These are phyloP conservation scores for Pleurotus platypus DNA, from an alignment of 768 basidiomycete genomes.

Conservation along the genomic window DNA sequence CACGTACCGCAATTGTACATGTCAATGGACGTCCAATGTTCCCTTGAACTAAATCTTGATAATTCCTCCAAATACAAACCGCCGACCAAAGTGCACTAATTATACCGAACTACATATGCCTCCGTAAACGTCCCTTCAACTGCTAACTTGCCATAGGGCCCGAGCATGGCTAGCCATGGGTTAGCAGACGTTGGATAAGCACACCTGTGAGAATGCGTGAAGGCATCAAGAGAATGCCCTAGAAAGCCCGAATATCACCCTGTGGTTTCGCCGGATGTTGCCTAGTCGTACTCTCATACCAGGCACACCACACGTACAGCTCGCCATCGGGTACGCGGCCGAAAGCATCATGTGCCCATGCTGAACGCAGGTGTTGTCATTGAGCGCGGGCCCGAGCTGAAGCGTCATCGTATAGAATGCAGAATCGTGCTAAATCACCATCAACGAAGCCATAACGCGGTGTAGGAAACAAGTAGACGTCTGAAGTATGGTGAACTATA, in stretches of 20 bases:
- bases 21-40: not conserved
- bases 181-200: slow-evolving; percentile 1
- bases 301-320: not conserved
- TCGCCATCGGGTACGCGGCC: not conserved
- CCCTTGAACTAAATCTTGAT: slow-evolving; percentile 2
- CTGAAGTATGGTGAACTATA: too few species aligned
- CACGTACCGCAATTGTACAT: slow-evolving; percentile 3
- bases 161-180: not conserved
- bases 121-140: not conserved
- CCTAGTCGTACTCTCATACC: not conserved
- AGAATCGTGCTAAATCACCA: too few species aligned
- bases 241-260: slow-evolving; percentile 5
- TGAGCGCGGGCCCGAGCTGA: too few species aligned
- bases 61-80: not conserved
- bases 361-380: not conserved
- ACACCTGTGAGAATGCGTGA: slow-evolving; percentile 1
- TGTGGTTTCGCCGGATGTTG: not conserved
- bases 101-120: not conserved
- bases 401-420: too few species aligned
- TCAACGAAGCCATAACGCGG: too few species aligned
- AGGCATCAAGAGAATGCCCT: not conserved
- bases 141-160: slow-evolving; percentile 3
- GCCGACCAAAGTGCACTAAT: slow-evolving; percentile 5
- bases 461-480: too few species aligned
- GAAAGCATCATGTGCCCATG: not conserved